Evolutionary conservation across 805 yeast species (phyloP), one percentile per base, ranked within the genome.

Genomic region (Myxozyma lipomycoides): DNA sequence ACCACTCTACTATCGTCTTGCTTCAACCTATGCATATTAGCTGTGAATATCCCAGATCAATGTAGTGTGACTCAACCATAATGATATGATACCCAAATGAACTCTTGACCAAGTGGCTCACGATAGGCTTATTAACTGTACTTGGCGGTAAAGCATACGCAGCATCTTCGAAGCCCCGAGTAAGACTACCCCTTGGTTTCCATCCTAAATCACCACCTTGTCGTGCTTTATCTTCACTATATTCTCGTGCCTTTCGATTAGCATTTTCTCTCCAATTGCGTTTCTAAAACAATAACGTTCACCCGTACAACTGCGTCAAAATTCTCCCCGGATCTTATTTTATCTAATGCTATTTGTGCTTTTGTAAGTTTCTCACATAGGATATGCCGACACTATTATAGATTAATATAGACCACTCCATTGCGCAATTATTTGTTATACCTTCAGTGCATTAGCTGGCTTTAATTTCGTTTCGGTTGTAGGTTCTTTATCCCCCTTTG

Each of bases 131-230:
- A 22, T 55, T 55, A 15, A 52, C 48, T 5, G 59, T 55, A 32
- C 57, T 52, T 7, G 58, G 58, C 24, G 30, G 53, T 26, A 55
- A 39, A 1, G 53, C 57, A 21, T 55, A 55, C 21, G 60, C 60
- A 10, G 60, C 60, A 22, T 56, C 60, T 40, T 56, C 61, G 23
- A 45, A 56, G 34, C 45, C 51, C 7, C 60, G 43, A 4, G 52
- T 58, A 41, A 56, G 21, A 23, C 57, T 49, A 10, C 56, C 60
- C 15, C 60, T 49, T 4, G 56, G 55, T 30, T 50, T 49, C 60
- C 60, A 56, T 6, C 60, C 60, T n/a, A 56, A 34, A 37, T 50
- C 55, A n/a, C 60, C 60, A 21, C 60, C 60, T n/a, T 35, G 48
- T 18, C 59, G 52, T 2, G 60, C 60, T 42, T 56, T 56, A 26